phyloP scores from a whole-genome alignment of 208 protist species.

The Leishmania aethiopica region DNA sequence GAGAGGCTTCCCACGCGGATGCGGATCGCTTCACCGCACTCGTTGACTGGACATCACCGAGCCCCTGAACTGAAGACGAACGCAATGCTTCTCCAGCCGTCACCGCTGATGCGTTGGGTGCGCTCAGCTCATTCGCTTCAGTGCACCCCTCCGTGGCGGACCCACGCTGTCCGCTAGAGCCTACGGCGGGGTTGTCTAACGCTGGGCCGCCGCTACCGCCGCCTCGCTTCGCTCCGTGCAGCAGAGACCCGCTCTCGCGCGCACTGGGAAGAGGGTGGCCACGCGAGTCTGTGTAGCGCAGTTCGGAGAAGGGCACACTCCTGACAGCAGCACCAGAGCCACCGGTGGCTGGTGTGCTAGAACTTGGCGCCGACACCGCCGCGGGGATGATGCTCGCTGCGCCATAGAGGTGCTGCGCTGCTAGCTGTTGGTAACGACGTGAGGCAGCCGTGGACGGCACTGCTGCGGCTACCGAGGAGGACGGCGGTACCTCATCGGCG shows the following conservation, averaged over 20 bases:
- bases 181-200: neutral
- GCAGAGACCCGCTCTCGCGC: neutral
- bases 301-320: neutral
- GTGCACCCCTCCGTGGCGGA: neutral
- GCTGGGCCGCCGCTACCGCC: neutral
- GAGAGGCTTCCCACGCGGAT: neutral
- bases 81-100: neutral
- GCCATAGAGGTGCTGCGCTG: conserved; percentile 25
- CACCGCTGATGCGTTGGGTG: neutral
- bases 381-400: neutral
- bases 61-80: neutral
- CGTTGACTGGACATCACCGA: neutral
- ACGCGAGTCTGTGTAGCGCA: conserved; percentile 1
- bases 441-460: neutral
- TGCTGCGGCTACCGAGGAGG: neutral
- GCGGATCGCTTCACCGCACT: neutral
- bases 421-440: conserved; percentile 14
- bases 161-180: neutral
- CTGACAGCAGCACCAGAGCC: neutral
- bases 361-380: neutral
- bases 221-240: neutral
- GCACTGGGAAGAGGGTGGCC: neutral
- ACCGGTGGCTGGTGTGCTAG: too few species aligned
- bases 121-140: neutral
- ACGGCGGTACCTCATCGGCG: conserved; percentile 10